Conservation (phyloP, 805 yeast species). For the Spathaspora passalidarum region DNA sequence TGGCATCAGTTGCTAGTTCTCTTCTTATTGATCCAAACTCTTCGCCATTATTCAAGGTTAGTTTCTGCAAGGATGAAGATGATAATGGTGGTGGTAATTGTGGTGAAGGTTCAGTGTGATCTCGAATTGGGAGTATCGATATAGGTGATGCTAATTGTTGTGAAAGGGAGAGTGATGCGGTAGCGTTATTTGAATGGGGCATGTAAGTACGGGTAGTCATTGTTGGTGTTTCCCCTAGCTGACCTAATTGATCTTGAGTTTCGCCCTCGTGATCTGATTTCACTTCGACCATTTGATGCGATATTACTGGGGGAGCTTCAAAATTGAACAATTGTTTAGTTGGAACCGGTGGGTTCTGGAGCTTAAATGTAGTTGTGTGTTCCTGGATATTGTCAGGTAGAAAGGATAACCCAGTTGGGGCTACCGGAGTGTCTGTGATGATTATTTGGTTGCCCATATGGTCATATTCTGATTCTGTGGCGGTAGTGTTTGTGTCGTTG, state of each 20-base stretch:
- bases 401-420: conserved; percentile 6
- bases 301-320: not conserved
- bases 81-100: conserved; percentile 36
- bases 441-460: not conserved
- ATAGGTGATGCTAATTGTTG: conserved; percentile 22
- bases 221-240: conserved; percentile 3
- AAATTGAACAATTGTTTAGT: no score
- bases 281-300: not conserved
- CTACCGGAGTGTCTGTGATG: not conserved
- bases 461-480: no score
- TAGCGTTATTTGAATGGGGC: not conserved
- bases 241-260: conserved; percentile 1
- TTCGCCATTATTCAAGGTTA: conserved; percentile 18
- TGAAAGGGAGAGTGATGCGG: conserved; percentile 6
- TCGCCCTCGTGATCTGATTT: not conserved
- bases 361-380: conserved; percentile 12
- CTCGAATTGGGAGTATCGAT: conserved; percentile 11
- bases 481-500: not conserved
- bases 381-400: conserved; percentile 3
- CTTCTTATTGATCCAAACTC: conserved; percentile 31
- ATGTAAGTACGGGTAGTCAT: not conserved
- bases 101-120: conserved; percentile 30
- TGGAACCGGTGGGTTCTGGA: conserved; percentile 12
- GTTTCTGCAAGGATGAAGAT: conserved; percentile 18
- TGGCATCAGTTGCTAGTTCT: conserved; percentile 51